Evolutionary conservation across 768 basidiomycete species (phyloP).

Genomic region (Naganishia randhawae): DNA sequence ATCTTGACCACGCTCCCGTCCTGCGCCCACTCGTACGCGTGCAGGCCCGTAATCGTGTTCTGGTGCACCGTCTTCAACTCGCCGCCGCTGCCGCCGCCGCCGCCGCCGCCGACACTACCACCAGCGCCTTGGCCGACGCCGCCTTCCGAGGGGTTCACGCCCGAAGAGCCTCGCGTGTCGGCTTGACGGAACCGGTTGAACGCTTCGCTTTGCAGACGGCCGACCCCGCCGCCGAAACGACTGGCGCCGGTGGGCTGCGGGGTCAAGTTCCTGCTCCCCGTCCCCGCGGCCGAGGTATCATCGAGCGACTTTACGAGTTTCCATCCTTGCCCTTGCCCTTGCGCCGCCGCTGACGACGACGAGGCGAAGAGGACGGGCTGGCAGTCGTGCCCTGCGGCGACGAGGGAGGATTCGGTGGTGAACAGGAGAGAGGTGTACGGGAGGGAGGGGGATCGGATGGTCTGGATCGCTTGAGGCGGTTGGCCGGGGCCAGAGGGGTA

Average conservation of each 20-base stretch:
- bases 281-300: slow-evolving; percentile 58
- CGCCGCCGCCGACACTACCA: slow-evolving; percentile 34
- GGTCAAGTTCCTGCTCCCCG: slow-evolving; percentile 54
- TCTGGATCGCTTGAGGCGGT: slow-evolving; percentile 58
- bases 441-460: slow-evolving; percentile 69
- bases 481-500: slow-evolving; percentile 69
- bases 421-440: slow-evolving; percentile 82
- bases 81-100: slow-evolving; percentile 56
- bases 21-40: slow-evolving; percentile 63
- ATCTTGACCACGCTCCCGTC: slow-evolving; percentile 66
- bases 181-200: slow-evolving; percentile 92
- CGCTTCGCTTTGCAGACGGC: slow-evolving; percentile 83
- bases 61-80: slow-evolving; percentile 89
- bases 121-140: too few species aligned
- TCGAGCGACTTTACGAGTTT: slow-evolving; percentile 74
- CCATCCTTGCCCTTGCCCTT: slow-evolving; percentile 74
- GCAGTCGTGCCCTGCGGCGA: slow-evolving; percentile 97
- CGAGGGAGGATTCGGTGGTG: slow-evolving; percentile 72
- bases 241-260: slow-evolving; percentile 53
- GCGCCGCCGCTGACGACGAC: too few species aligned
- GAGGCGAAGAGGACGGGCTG: slow-evolving; percentile 87
- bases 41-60: slow-evolving; percentile 92
- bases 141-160: too few species aligned
- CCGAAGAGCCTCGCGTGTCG: slow-evolving; percentile 70
- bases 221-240: slow-evolving; percentile 52